Percentiles rank a stretch among this genome's conserved stretches.
phyloP scores from a whole-genome alignment of 768 basidiomycete genomes.

The Glaciozyma martinii region DNA sequence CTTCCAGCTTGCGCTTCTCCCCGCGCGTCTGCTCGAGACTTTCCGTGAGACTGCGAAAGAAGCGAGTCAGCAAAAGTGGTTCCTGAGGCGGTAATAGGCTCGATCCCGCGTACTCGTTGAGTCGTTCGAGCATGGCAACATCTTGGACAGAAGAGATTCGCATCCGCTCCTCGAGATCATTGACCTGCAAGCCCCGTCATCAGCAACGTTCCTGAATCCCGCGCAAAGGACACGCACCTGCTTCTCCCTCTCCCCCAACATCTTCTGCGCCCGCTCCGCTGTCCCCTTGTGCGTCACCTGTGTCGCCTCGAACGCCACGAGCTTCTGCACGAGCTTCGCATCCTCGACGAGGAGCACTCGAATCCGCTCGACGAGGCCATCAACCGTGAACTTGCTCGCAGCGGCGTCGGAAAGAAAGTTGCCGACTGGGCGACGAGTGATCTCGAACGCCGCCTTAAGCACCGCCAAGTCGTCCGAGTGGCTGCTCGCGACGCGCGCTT shows the following conservation, averaged over 20 bases:
- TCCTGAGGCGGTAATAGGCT: background rate
- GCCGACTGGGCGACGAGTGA: slow-evolving; percentile 33
- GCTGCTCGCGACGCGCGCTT: slow-evolving; percentile 48
- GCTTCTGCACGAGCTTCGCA: slow-evolving; percentile 67
- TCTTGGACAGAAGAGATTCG: slow-evolving; percentile 48
- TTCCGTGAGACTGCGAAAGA: slow-evolving; percentile 53
- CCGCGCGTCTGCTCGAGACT: slow-evolving; percentile 52
- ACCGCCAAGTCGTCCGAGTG: slow-evolving; percentile 46
- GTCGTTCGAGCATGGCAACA: slow-evolving; percentile 45
- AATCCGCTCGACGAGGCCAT: slow-evolving; percentile 45
- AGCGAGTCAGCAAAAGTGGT: slow-evolving; percentile 35
- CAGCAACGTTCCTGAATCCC: background rate
- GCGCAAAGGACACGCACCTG: slow-evolving; percentile 24
- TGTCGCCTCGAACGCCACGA: slow-evolving; percentile 76
- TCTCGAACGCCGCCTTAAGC: slow-evolving; percentile 44
- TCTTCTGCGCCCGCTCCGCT: slow-evolving; percentile 80
- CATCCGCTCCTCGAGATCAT: slow-evolving; percentile 67
- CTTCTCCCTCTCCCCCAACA: slow-evolving; percentile 74
- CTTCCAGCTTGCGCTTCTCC: slow-evolving; percentile 65
- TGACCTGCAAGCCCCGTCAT: slow-evolving; percentile 48
- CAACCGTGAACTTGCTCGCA: slow-evolving; percentile 53
- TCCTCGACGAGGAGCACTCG: slow-evolving; percentile 76
- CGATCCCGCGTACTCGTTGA: slow-evolving; percentile 41
- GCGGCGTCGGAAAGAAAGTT: slow-evolving; percentile 71
- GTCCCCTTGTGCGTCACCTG: slow-evolving; percentile 86